These are phyloP conservation scores for Penstemon newberryi DNA, from an alignment of 257 asterid genomes.

Conservation along the genomic window DNA sequence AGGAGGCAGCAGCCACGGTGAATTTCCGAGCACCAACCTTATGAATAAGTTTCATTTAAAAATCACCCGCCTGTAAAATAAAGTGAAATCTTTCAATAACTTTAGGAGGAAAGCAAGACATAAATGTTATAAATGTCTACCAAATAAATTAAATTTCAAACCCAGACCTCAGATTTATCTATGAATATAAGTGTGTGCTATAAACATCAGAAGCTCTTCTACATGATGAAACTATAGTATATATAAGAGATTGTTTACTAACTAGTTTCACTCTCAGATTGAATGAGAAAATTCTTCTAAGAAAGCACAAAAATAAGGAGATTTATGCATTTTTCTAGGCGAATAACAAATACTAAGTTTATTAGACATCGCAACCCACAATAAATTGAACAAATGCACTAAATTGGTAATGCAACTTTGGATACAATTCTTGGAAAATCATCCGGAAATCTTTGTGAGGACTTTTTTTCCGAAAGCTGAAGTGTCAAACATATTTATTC, in stretches of 20 bases:
- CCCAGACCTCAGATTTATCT: not conserved
- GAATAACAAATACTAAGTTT: too few relatives aligned
- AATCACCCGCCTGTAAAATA: slow-evolving; percentile 64
- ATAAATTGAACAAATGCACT: not conserved
- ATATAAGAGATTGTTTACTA: not conserved
- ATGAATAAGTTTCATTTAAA: slow-evolving; percentile 78
- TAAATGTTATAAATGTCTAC: not conserved
- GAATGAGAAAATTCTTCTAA: too few relatives aligned
- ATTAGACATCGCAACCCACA: not conserved
- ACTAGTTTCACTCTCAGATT: not conserved
- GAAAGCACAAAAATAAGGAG: too few relatives aligned
- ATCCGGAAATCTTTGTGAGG: not conserved
- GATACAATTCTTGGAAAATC: not conserved
- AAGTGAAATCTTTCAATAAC: slow-evolving; percentile 6
- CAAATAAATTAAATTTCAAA: not conserved
- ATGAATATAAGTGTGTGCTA: not conserved
- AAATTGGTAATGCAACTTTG: not conserved
- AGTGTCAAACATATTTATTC: not conserved
- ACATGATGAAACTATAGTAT: not conserved
- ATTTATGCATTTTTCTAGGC: too few relatives aligned
- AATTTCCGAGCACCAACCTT: slow-evolving; percentile 52
- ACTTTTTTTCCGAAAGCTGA: not conserved
- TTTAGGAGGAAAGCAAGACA: not conserved
- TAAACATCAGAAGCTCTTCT: not conserved
- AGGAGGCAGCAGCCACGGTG: slow-evolving; percentile 67